Conservation (phyloP, 2,329 filamentous ascomycete genomes). For the Hirsutella minnesotensis region DNA sequence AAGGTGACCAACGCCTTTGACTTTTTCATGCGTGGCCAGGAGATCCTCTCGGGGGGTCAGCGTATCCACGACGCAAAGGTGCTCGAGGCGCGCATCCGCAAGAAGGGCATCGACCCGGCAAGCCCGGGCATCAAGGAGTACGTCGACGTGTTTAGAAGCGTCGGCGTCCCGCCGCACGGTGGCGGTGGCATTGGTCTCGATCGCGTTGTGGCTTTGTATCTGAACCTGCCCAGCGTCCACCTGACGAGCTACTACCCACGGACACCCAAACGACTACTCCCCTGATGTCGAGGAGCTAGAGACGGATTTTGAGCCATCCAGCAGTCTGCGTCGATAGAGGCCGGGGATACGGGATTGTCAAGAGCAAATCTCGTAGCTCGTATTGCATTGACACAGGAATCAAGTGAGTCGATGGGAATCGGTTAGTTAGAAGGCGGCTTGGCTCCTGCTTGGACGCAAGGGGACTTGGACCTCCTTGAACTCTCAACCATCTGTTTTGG, state of each 20-base stretch:
- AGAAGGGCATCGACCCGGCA: slow-evolving; percentile 69
- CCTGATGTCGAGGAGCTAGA: slow-evolving; percentile 20
- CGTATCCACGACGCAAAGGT: slow-evolving; percentile 72
- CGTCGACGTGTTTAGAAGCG: slow-evolving; percentile 67
- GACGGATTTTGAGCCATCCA: too few species aligned
- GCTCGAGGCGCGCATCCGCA: slow-evolving; percentile 66
- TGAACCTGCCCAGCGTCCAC: slow-evolving; percentile 47
- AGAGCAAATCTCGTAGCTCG: too few species aligned
- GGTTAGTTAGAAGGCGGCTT: too few species aligned
- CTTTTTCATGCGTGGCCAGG: slow-evolving; percentile 78
- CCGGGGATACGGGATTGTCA: too few species aligned
- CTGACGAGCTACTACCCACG: slow-evolving; percentile 46
- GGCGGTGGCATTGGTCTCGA: slow-evolving; percentile 85
- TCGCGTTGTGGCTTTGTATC: slow-evolving; percentile 62
- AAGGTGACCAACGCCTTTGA: slow-evolving; percentile 6
- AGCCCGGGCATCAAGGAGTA: slow-evolving; percentile 76
- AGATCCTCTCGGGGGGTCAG: slow-evolving; percentile 85
- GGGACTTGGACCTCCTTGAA: too few species aligned
- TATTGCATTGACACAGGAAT: too few species aligned
- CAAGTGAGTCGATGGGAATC: too few species aligned
- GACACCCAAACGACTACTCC: slow-evolving; percentile 46
- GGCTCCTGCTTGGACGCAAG: too few species aligned
- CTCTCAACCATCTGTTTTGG: too few species aligned
- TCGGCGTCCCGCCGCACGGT: slow-evolving; percentile 79
- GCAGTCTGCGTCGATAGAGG: too few species aligned